A percentile compares a stretch with the other conserved stretches of the same genome.
Conservation (phyloP, 2,329 filamentous ascomycete species). For the Neurospora sp. region DNA sequence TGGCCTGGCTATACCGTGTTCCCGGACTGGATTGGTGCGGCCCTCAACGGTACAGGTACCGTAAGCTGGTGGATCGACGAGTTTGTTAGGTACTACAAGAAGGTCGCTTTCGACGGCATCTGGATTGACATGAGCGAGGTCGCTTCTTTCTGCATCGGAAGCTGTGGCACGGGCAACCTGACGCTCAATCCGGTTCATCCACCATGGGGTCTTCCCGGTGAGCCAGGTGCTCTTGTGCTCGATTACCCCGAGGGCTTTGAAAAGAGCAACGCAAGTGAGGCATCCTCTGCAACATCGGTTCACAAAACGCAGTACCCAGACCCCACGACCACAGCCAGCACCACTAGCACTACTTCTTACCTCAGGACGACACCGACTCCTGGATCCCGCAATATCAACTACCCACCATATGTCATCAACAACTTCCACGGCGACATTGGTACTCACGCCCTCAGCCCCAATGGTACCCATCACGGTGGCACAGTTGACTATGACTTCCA, state of each 20-base stretch:
- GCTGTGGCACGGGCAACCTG: conserved; percentile 56
- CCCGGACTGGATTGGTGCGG: conserved; percentile 58
- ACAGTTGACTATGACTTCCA: conserved; percentile 71
- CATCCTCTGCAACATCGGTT: conserved; percentile 45
- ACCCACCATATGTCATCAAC: conserved; percentile 69
- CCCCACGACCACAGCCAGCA: conserved; percentile 19
- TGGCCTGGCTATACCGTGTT: conserved; percentile 67
- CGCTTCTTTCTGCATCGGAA: conserved; percentile 56
- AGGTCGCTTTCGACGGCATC: conserved; percentile 35
- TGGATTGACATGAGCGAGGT: conserved; percentile 51
- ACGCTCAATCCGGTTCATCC: conserved; percentile 60
- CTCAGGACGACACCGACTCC: conserved; percentile 50
- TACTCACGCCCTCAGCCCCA: conserved; percentile 63
- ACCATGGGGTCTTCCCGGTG: conserved; percentile 53
- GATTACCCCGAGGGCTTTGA: conserved; percentile 62
- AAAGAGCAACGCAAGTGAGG: conserved; percentile 57
- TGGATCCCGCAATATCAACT: conserved; percentile 56
- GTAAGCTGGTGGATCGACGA: conserved; percentile 60
- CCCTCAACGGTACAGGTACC: conserved; percentile 51
- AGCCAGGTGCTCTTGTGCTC: conserved; percentile 48
- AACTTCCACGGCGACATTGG: conserved; percentile 63
- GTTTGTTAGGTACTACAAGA: conserved; percentile 17
- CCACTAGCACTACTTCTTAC: conserved; percentile 32
- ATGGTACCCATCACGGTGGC: conserved; percentile 67
- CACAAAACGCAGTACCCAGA: conserved; percentile 26